These are phyloP conservation scores for Euptelea pleiosperma DNA, from an alignment of 164 flowering plant species.

Conservation along the genomic window DNA sequence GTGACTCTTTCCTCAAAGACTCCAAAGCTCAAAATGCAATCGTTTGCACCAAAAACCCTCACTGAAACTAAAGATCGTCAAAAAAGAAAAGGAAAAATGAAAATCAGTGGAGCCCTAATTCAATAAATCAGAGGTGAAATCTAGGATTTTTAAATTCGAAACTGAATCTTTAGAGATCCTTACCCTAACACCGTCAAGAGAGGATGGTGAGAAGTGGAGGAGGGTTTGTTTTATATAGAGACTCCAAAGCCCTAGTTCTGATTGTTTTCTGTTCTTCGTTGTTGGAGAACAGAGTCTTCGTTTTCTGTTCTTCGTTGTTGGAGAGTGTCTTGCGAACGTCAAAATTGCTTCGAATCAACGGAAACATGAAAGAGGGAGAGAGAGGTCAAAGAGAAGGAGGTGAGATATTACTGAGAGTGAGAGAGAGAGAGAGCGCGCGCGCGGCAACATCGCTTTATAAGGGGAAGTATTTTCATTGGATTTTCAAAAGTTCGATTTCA, in stretches of 20 bases:
- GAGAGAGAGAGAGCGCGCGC: too few relatives aligned
- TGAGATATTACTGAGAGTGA: too few relatives aligned
- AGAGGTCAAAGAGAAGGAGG: too few relatives aligned
- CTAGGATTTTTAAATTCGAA: slow-evolving; percentile 4
- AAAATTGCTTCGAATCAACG: too few relatives aligned
- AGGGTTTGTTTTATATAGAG: too few relatives aligned
- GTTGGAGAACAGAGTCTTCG: not conserved
- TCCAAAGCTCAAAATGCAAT: slow-evolving; percentile 5
- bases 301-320: slow-evolving; percentile 4
- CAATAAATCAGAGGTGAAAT: slow-evolving; percentile 2
- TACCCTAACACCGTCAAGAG: too few relatives aligned
- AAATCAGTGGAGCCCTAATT: slow-evolving; percentile 3
- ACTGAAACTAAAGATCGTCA: not conserved
- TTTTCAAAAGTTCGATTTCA: too few relatives aligned
- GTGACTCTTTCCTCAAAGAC: not conserved
- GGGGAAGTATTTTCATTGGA: too few relatives aligned
- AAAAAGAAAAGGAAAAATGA: not conserved
- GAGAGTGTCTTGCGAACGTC: slow-evolving; percentile 37
- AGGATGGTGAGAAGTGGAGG: too few relatives aligned
- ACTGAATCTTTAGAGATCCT: slow-evolving; percentile 1
- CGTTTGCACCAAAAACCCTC: slow-evolving; percentile 8
- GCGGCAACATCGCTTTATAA: too few relatives aligned
- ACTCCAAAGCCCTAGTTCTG: too few relatives aligned
- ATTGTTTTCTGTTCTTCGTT: slow-evolving; percentile 1
- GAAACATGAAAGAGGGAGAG: too few relatives aligned